These are phyloP conservation scores for Saccharum hybrid DNA, from an alignment of 202 grass and related monocot genomes.

Conservation along the genomic window DNA sequence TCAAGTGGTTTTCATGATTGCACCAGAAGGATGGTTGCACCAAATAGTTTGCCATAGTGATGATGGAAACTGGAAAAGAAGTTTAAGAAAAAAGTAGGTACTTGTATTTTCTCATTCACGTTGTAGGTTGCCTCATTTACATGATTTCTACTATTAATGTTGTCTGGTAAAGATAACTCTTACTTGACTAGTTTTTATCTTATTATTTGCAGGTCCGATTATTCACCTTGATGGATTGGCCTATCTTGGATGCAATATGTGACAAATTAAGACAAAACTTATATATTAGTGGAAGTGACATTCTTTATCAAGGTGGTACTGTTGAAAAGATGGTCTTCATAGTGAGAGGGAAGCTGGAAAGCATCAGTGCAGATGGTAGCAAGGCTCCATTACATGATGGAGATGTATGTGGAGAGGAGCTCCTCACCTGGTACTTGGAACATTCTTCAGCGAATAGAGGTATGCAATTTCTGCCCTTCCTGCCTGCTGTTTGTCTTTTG, in stretches of 20 bases:
- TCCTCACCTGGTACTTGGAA: slow-evolving; percentile 94
- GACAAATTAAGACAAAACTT: slow-evolving; percentile 88
- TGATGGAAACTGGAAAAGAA: not conserved
- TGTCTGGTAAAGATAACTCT: not conserved
- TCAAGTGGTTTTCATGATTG: not conserved
- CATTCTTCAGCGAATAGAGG: slow-evolving; percentile 70
- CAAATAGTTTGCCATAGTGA: not conserved
- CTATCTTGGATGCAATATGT: slow-evolving; percentile 90
- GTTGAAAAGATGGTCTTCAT: slow-evolving; percentile 98
- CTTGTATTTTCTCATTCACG: not conserved
- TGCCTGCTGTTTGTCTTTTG: slow-evolving; percentile 9
- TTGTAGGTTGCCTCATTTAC: slow-evolving; percentile 1
- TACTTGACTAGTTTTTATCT: slow-evolving; percentile 6
- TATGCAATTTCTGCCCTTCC: slow-evolving; percentile 34
- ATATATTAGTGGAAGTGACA: slow-evolving; percentile 82
- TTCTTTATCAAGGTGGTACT: slow-evolving; percentile 75
- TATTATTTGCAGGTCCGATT: slow-evolving; percentile 72
- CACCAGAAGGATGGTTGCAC: not conserved
- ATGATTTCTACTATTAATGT: slow-evolving; percentile 30
- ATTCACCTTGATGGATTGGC: slow-evolving; percentile 84
- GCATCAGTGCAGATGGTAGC: slow-evolving; percentile 76
- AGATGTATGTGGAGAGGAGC: slow-evolving; percentile 95
- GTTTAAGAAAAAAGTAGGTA: not conserved
- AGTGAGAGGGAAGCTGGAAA: slow-evolving; percentile 90
- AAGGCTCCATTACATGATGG: slow-evolving; percentile 73